Base-by-base conservation (phyloP, 2,329 filamentous ascomycete genomes). In the Diaporthe humulicola region DNA sequence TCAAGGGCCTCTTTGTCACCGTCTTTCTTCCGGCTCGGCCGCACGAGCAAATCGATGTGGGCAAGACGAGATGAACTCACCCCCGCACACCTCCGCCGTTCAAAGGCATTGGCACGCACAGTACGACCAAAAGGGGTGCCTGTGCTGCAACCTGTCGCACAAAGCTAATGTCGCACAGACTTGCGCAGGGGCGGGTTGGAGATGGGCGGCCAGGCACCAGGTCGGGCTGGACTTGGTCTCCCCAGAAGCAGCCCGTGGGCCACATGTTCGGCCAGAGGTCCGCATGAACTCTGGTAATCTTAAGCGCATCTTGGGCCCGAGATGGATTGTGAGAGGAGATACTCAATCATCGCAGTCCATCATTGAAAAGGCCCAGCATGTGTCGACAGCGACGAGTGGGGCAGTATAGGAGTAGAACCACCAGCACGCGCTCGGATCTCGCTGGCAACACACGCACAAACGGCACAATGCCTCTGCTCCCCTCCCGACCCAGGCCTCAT, bases 81-180 rank as follows among this genome's bases (percentile, higher is more conserved):
- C 58, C 38, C 38, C 38, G 58, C 30, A n/a, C 30, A 15, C 15
- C 42, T 50, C 15, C 45, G 14, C 61, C 15, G 45, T 19, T 28
- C 61, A 67, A 36, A 38, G 22, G 30, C 12, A n/a, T n/a, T n/a
- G n/a, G n/a, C n/a, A n/a, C n/a, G n/a, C n/a, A n/a, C n/a, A 12
- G 52, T 7, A 52, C 30, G 42, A 25, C 30, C 61, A 67, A 14
- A 22, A 30, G 28, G 7, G 64, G 48, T 14, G 15, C 14, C n/a
- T 17, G 50, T 64, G 57, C 61, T 56, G 60, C 69, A 56, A 30
- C 56, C 64, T 58, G 64, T 73, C 15, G 74, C 50, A 70, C 64
- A 66, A 45, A 45, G 74, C 64, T 73, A 67, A 48, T 45, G 56
- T 70, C 61, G 61, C 64, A 69, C 64, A 54, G 54, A 66, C 71